A percentile compares a stretch with the other conserved stretches of the same genome.
phyloP scores from a whole-genome alignment of 2,329 filamentous ascomycete genomes.

The Neonectria faginata region DNA sequence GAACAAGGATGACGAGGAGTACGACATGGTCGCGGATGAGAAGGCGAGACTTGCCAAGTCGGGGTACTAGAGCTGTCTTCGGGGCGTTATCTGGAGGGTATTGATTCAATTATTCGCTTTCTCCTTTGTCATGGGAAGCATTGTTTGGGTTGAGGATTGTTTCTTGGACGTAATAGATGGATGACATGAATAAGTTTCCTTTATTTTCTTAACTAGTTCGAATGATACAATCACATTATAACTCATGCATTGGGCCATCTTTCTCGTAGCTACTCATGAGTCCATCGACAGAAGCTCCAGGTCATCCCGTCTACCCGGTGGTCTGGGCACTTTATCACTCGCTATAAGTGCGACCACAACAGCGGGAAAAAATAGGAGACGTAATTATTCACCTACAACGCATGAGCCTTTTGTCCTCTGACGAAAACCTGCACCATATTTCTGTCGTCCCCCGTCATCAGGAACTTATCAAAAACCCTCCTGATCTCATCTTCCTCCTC shows the following conservation, averaged over 20 bases:
- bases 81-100: background rate
- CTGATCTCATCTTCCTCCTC: constrained; percentile 61
- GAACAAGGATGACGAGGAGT: constrained; percentile 31
- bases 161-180: background rate
- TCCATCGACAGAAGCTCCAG: background rate
- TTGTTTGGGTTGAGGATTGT: background rate
- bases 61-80: constrained; percentile 29
- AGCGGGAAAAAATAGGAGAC: no score
- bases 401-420: constrained; percentile 52
- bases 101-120: background rate
- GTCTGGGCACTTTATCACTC: no score
- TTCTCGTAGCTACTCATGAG: background rate
- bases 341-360: no score
- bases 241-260: background rate
- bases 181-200: background rate
- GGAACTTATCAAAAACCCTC: constrained; percentile 70
- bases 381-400: constrained; percentile 1
- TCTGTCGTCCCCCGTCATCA: constrained; percentile 74
- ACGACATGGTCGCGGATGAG: constrained; percentile 36
- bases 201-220: background rate
- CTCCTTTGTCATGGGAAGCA: constrained; percentile 9
- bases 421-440: constrained; percentile 70
- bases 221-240: background rate
- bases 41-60: constrained; percentile 45
- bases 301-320: no score